Base-by-base conservation (phyloP, 2,329 filamentous ascomycete genomes). In the Raffaelea arxii region DNA sequence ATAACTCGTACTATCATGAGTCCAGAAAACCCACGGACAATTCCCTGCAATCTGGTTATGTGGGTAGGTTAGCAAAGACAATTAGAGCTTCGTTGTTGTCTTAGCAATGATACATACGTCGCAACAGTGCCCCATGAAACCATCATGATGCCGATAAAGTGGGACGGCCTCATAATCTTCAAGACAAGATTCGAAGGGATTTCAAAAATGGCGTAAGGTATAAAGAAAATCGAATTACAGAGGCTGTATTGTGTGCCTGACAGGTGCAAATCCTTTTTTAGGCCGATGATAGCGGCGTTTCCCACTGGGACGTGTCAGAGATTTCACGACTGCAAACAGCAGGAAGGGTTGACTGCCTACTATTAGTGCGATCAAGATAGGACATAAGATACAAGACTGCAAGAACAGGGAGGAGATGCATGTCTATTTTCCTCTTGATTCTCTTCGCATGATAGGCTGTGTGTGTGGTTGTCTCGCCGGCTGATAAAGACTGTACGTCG, bases 71-170 rank as follows among this genome's bases (percentile, higher is more conserved):
- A 14, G 24, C 18, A 41, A 4, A n/a, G n/a, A n/a, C n/a, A n/a
- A n/a, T n/a, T n/a, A n/a, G n/a, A n/a, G n/a, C n/a, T n/a, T n/a
- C n/a, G n/a, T n/a, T n/a, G n/a, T n/a, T n/a, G n/a, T 2, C 22
- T 2, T 21, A 18, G 14, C 25, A 18, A 27, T 12, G 22, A 25
- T 11, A 12, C 11, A 11, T 3, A 12, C 21, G 21, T 24, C n/a
- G 22, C 24, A 25, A 43, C 41, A 14, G 62, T 21, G 2, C 65
- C 64, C 69, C 69, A 79, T 1, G 77, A 66, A 1, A 85, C 62
- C 81, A 94, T 91, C 55, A 91, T 90, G 10, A 72, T 63, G 0
- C 86, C 82, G 19, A 91, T 72, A 67, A 89, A 94, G 43, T 85
- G 65, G 37, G 78, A 83, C 0, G 87, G 87, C 0, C 82, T 75